phyloP scores from a whole-genome alignment of 2,329 filamentous ascomycete genomes.

The Botrytis fabae region DNA sequence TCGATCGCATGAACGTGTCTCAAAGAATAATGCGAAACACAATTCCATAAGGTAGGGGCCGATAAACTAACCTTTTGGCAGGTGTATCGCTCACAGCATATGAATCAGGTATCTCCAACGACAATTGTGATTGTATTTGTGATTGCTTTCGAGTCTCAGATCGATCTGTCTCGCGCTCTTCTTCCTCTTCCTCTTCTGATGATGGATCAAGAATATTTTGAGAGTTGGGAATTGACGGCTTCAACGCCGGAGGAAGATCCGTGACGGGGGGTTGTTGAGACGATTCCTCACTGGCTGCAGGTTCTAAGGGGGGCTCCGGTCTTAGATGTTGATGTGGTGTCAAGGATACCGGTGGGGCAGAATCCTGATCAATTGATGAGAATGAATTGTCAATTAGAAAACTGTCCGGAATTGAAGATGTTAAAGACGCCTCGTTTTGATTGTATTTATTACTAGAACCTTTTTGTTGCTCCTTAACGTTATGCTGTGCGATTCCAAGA shows the following conservation, averaged over 20 bases:
- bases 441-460: not conserved
- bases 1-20: not conserved
- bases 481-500: conserved; percentile 16
- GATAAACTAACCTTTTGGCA: conserved; percentile 12
- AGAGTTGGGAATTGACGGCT: not conserved
- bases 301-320: conserved; percentile 4
- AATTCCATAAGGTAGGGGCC: not conserved
- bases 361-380: not conserved
- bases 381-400: not conserved
- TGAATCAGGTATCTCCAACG: conserved; percentile 18
- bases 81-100: conserved; percentile 13
- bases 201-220: not conserved
- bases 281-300: conserved; percentile 12
- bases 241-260: not conserved
- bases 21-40: not conserved
- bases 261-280: not conserved
- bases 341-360: conserved; percentile 19
- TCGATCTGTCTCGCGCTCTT: not conserved
- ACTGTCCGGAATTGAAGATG: conserved; percentile 9
- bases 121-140: not conserved
- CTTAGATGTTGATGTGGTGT: conserved; percentile 8
- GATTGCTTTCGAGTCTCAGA: not conserved
- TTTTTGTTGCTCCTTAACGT: conserved; percentile 5
- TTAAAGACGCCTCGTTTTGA: not conserved
- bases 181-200: not conserved